A percentile compares a stretch with the other conserved stretches of the same genome.
These are phyloP conservation scores for Fagus sylvatica DNA, from an alignment of 306 rosid species.

Conservation along the genomic window DNA sequence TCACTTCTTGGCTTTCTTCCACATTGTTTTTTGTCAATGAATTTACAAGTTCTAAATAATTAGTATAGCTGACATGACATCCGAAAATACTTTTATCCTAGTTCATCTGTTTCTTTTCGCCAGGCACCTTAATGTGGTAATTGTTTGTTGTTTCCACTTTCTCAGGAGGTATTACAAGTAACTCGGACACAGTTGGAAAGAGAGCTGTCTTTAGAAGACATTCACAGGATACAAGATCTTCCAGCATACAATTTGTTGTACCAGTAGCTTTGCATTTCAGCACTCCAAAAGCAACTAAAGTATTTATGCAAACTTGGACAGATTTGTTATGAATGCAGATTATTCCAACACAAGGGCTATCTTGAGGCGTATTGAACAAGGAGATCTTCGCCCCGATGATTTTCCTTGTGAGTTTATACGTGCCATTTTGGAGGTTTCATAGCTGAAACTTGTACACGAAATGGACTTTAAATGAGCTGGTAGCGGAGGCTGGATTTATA, in stretches of 20 bases:
- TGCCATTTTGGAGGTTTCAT: background rate
- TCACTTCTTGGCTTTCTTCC: background rate
- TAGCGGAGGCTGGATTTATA: background rate
- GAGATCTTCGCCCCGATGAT: background rate
- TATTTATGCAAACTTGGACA: background rate
- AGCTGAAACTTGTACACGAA: background rate
- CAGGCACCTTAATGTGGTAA: slow-evolving; percentile 5
- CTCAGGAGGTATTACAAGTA: slow-evolving; percentile 83
- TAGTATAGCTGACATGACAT: background rate
- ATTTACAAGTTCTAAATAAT: background rate
- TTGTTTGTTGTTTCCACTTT: slow-evolving; percentile 22
- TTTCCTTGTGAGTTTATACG: background rate
- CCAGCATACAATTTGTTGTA: slow-evolving; percentile 86
- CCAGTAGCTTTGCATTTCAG: slow-evolving; percentile 35
- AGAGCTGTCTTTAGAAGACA: slow-evolving; percentile 83
- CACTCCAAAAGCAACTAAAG: slow-evolving; percentile 15
- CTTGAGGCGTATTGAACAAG: background rate
- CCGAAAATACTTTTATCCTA: background rate
- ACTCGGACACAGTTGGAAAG: slow-evolving; percentile 82
- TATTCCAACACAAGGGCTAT: background rate
- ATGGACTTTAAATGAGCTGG: slow-evolving; percentile 4
- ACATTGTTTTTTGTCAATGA: background rate
- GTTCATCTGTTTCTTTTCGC: background rate
- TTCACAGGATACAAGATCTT: slow-evolving; percentile 66
- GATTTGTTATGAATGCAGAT: background rate